phyloP scores from a whole-genome alignment of 1,284 basidiomycete genomes.

The Cystobasidium slooffiae region DNA sequence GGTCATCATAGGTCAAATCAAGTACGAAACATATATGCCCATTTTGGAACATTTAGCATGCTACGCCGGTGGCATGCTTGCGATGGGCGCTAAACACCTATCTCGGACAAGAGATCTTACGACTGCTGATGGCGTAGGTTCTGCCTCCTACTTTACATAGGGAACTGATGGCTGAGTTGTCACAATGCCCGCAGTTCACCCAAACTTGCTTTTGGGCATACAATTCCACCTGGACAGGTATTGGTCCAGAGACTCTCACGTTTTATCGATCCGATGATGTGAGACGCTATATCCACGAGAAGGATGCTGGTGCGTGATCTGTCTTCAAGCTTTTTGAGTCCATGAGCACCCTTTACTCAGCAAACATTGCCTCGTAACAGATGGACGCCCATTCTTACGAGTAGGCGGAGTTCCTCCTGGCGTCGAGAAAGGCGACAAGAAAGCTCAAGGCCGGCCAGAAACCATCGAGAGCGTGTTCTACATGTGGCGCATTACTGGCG shows the following conservation, averaged over 20 bases:
- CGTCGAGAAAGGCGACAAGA: slow-evolving; percentile 30
- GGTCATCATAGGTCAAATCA: slow-evolving; percentile 21
- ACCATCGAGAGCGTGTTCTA: slow-evolving; percentile 64
- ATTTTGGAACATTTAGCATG: slow-evolving; percentile 59
- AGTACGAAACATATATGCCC: slow-evolving; percentile 31
- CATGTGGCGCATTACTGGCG: slow-evolving; percentile 64
- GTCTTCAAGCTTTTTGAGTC: background rate
- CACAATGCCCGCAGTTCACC: slow-evolving; percentile 55
- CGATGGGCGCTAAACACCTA: slow-evolving; percentile 61
- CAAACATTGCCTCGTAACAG: background rate
- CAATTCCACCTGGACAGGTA: slow-evolving; percentile 58
- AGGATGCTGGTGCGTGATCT: slow-evolving; percentile 13
- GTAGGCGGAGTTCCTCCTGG: slow-evolving; percentile 24
- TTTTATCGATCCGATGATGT: slow-evolving; percentile 55
- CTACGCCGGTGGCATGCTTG: slow-evolving; percentile 64
- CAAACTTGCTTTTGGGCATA: slow-evolving; percentile 63
- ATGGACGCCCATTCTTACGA: slow-evolving; percentile 7
- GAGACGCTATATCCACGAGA: slow-evolving; percentile 22
- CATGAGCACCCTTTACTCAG: background rate
- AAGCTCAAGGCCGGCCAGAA: slow-evolving; percentile 60
- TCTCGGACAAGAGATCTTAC: slow-evolving; percentile 59
- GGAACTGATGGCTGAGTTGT: background rate
- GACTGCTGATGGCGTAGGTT: slow-evolving; percentile 44
- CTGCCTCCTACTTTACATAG: background rate
- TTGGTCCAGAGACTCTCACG: slow-evolving; percentile 58